These are phyloP conservation scores for Hypoxylon crocopeplum DNA, from an alignment of 495 filamentous ascomycete genomes.

Conservation along the genomic window DNA sequence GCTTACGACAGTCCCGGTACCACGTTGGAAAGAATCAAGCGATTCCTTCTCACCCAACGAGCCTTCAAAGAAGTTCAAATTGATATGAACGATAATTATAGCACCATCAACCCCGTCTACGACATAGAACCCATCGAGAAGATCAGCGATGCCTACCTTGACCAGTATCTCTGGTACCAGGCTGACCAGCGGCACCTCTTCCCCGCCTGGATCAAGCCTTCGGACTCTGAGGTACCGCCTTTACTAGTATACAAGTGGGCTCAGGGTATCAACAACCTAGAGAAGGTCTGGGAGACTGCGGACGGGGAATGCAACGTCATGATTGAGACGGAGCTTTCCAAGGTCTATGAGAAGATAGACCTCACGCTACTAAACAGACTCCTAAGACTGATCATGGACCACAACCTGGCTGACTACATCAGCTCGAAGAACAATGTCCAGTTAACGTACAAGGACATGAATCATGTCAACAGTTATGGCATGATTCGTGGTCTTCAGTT, in stretches of 20 bases:
- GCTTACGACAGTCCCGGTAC: slow-evolving; percentile 98
- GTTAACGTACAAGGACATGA: slow-evolving; percentile 99
- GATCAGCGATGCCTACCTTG: slow-evolving; percentile 98
- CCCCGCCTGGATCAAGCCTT: slow-evolving; percentile 99
- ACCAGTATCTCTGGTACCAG: slow-evolving; percentile 99
- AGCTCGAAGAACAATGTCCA: slow-evolving; percentile 99
- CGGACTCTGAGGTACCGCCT: slow-evolving; percentile 98
- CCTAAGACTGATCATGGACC: slow-evolving; percentile 96
- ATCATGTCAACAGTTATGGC: slow-evolving; percentile 98
- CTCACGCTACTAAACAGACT: slow-evolving; percentile 93
- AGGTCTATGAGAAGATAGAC: slow-evolving; percentile 99
- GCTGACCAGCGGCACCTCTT: slow-evolving; percentile 98
- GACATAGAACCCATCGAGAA: slow-evolving; percentile 99
- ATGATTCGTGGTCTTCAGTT: slow-evolving; percentile 98
- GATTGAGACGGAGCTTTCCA: slow-evolving; percentile 97
- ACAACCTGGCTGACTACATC: slow-evolving; percentile 99
- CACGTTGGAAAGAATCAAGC: slow-evolving; percentile 95
- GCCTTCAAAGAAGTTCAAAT: slow-evolving; percentile 99
- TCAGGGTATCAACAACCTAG: slow-evolving; percentile 99
- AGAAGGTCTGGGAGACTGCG: slow-evolving; percentile 92
- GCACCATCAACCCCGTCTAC: slow-evolving; percentile 97
- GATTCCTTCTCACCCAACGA: slow-evolving; percentile 93
- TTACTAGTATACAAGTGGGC: slow-evolving; percentile 98
- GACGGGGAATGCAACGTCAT: slow-evolving; percentile 99
- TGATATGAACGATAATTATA: slow-evolving; percentile 99